These are phyloP conservation scores for Starmera amethionina DNA, from an alignment of 805 yeast species.

Conservation along the genomic window DNA sequence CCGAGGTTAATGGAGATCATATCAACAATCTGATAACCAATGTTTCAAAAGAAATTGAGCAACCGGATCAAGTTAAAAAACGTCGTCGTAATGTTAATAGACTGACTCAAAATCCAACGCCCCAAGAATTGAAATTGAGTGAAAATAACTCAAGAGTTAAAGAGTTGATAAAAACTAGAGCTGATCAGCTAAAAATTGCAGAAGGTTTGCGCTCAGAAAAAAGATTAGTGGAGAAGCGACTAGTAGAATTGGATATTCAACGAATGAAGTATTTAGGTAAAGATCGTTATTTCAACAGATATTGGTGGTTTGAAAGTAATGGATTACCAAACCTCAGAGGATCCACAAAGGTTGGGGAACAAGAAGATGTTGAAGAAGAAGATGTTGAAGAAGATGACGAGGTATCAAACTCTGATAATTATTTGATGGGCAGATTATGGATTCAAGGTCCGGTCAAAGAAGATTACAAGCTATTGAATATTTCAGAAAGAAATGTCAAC, in stretches of 20 bases:
- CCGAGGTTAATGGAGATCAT: slow-evolving; percentile 15
- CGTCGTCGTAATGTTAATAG: slow-evolving; percentile 22
- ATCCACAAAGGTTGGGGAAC: slow-evolving; percentile 19
- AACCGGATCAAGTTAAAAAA: slow-evolving; percentile 13
- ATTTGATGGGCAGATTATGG: slow-evolving; percentile 79
- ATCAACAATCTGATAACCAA: slow-evolving; percentile 1
- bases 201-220: slow-evolving; percentile 40
- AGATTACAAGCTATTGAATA: slow-evolving; percentile 25
- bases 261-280: slow-evolving; percentile 68
- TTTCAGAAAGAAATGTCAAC: slow-evolving; percentile 17
- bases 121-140: slow-evolving; percentile 26
- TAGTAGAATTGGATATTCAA: slow-evolving; percentile 68
- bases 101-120: slow-evolving; percentile 26
- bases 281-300: slow-evolving; percentile 76
- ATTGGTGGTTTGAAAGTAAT: slow-evolving; percentile 91
- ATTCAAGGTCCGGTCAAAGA: slow-evolving; percentile 76
- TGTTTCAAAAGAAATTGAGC: slow-evolving; percentile 3
- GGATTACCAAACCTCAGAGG: slow-evolving; percentile 57
- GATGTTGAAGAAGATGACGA: slow-evolving; percentile 32
- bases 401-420: slow-evolving; percentile 42
- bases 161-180: slow-evolving; percentile 34
- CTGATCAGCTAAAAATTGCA: slow-evolving; percentile 24
- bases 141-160: slow-evolving; percentile 33
- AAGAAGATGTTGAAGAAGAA: slow-evolving; percentile 27
- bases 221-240: slow-evolving; percentile 44